These are phyloP conservation scores for Pisolithus albus DNA, from an alignment of 768 basidiomycete genomes.

Conservation along the genomic window DNA sequence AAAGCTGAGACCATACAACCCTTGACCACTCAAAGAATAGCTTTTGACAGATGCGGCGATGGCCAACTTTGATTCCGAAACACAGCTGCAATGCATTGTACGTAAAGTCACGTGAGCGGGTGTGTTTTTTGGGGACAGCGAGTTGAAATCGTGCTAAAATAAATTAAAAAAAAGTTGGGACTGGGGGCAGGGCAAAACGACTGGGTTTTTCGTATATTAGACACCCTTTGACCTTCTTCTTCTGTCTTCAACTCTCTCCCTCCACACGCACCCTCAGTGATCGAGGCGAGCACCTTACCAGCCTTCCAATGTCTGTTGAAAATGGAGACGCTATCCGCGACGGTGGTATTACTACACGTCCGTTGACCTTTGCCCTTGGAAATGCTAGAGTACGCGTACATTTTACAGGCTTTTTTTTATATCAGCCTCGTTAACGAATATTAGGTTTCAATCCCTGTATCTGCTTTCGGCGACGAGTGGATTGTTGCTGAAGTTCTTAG, in stretches of 20 bases:
- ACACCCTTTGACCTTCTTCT: constrained; percentile 1
- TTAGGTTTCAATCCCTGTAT: constrained; percentile 83
- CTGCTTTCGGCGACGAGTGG: constrained; percentile 79
- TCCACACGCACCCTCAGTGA: neutral
- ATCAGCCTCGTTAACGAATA: neutral
- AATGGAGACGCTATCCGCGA: constrained; percentile 25
- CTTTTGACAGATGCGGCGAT: no score
- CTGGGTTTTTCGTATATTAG: neutral
- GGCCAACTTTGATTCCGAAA: neutral
- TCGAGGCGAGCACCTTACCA: constrained; percentile 1
- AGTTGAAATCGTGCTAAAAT: constrained; percentile 12
- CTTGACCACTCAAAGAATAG: no score
- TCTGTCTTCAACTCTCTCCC: constrained; percentile 6
- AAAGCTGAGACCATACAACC: no score
- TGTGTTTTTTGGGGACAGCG: constrained; percentile 20
- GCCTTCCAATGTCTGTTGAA: constrained; percentile 26
- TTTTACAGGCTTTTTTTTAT: neutral
- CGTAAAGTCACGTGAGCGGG: constrained; percentile 24
- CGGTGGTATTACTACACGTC: constrained; percentile 30
- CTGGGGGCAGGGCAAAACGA: constrained; percentile 19
- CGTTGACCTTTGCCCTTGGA: constrained; percentile 26
- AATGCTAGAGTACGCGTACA: constrained; percentile 29
- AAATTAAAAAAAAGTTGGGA: constrained; percentile 28
- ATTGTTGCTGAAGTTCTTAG: constrained; percentile 86
- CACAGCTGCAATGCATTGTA: constrained; percentile 2